A percentile compares a stretch with the other conserved stretches of the same genome.
Conservation (phyloP, 495 filamentous ascomycete species). For the Baudoinia panamericana region DNA sequence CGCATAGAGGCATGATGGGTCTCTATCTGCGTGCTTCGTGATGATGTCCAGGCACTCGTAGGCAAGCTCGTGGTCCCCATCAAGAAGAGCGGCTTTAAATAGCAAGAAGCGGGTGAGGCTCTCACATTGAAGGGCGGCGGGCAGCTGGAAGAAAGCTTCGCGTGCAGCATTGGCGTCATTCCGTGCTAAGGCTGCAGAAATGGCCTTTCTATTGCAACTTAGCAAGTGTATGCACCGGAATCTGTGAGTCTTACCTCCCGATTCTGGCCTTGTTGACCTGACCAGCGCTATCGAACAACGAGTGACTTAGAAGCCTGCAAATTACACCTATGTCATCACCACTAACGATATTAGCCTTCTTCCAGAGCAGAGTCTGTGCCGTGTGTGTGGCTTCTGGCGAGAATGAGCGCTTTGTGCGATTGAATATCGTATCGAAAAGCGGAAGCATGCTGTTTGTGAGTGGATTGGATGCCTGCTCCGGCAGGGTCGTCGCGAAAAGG, state of each 20-base stretch:
- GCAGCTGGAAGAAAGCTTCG: constrained; percentile 47
- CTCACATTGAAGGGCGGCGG: constrained; percentile 41
- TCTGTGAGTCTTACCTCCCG: constrained; percentile 50
- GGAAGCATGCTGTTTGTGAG: constrained; percentile 24
- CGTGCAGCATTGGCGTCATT: constrained; percentile 40
- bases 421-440: constrained; percentile 31
- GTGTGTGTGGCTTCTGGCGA: constrained; percentile 49
- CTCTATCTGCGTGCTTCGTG: constrained; percentile 34
- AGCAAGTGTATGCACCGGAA: constrained; percentile 7
- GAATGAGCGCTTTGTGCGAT: constrained; percentile 29
- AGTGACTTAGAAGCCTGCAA: constrained; percentile 58
- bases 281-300: constrained; percentile 50
- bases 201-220: constrained; percentile 45
- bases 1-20: constrained; percentile 53
- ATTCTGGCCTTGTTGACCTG: constrained; percentile 52
- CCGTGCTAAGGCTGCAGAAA: constrained; percentile 49
- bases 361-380: constrained; percentile 69
- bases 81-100: constrained; percentile 58
- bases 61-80: constrained; percentile 45
- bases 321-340: constrained; percentile 46
- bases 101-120: constrained; percentile 56
- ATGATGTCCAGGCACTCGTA: constrained; percentile 43
- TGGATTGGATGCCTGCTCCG: constrained; percentile 12
- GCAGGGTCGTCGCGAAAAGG: constrained; percentile 44
- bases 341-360: constrained; percentile 47